Base-by-base conservation (phyloP, 257 asterid genomes). In the Penstemon davidsonii region DNA sequence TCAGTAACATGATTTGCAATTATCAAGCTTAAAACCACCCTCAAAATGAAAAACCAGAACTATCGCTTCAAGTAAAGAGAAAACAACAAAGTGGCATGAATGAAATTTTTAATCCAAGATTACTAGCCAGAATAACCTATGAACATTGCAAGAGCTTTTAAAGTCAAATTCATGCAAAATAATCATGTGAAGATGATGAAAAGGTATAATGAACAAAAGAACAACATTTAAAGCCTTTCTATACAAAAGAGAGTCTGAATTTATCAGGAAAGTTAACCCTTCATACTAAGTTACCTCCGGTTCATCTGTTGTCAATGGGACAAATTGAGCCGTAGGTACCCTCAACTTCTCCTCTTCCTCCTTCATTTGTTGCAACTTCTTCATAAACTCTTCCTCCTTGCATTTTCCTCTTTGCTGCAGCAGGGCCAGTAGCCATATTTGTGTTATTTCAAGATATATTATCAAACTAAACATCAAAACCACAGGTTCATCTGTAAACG, bases 261-360 rank as follows among this genome's bases (percentile, higher is more conserved):
- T 49, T 42, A 62, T 55, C 9, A 13, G 62, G 37, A 47, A 70
- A 5, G 42, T 18, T 49, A 51, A 44, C 6, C 45, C n/a, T 18
- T 49, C 52, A 50, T 55, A 60, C 41, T 44, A 66, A 44, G 42
- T 64, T 82, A 94, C 99, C 96, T 89, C 96, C 44, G 99, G 99
- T 80, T 94, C 95, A 54, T 89, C 99, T 19, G 96, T 91, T 60
- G 96, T 94, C 95, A 93, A 89, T 18, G 99, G 99, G 76, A 94
- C 96, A 75, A 96, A 98, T 74, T 87, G 98, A 38, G 99, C 98
- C 60, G 91, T 25, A 57, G 96, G 96, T 81, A 87, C 79, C 80
- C 96, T 72, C 83, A 63, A 74, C 75, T 80, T 94, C 83, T 91
- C 95, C 76, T 91, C 96, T 75, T 89, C 95, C 73, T 87, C 96